Evolutionary conservation across 129 eudicot genomes (phyloP).

Genomic region (Centella asiatica): DNA sequence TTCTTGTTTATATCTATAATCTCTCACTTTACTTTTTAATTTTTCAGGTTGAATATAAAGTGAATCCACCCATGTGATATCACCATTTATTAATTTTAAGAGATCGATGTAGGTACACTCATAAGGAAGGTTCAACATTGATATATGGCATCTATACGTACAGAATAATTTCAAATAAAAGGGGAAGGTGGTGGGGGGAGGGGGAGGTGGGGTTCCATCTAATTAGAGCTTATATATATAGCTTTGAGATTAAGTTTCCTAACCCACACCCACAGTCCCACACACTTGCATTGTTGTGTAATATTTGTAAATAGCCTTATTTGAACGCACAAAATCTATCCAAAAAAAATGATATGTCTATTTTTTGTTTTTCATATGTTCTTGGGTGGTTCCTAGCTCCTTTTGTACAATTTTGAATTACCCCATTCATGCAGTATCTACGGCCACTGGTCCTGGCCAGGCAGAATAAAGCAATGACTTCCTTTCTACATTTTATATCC

Average conservation of each 20-base stretch:
- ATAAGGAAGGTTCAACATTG: constrained; percentile 31
- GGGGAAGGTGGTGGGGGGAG: no score
- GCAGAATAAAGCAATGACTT: constrained; percentile 2
- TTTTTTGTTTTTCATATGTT: constrained; percentile 26
- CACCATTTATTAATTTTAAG: constrained; percentile 20
- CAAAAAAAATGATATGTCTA: constrained; percentile 50
- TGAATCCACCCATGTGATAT: constrained; percentile 55
- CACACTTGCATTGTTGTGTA: constrained; percentile 16
- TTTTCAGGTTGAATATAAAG: constrained; percentile 27
- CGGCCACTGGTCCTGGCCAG: constrained; percentile 7
- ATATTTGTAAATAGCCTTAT: constrained; percentile 35
- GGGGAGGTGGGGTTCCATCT: no score
- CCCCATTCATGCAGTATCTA: constrained; percentile 9
- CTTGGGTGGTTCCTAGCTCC: background rate
- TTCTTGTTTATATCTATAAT: constrained; percentile 30
- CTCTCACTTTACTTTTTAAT: constrained; percentile 12
- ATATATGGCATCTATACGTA: no score
- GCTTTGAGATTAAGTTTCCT: constrained; percentile 30
- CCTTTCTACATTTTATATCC: background rate
- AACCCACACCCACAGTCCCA: no score
- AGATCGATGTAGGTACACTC: constrained; percentile 23
- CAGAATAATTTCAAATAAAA: no score
- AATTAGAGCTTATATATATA: no score
- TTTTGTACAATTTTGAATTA: constrained; percentile 11
- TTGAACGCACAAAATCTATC: constrained; percentile 55